Evolutionary conservation across 257 asterid species (phyloP).

Genomic region (Osmanthus fragrans): DNA sequence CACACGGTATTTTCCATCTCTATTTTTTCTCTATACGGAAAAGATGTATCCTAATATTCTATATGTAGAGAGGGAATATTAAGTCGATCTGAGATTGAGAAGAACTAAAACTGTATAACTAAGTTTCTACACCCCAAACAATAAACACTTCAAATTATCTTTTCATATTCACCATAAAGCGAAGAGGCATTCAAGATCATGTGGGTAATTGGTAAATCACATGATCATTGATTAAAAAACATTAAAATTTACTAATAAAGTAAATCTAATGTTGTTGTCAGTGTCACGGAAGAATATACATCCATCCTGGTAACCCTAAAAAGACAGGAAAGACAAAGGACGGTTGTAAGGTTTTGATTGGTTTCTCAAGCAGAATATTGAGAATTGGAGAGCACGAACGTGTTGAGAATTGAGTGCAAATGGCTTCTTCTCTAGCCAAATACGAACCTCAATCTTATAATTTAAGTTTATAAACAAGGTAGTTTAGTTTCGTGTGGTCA

Average conservation of each 20-base stretch:
- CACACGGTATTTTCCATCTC: too few species aligned
- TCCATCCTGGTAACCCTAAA: constrained; percentile 24
- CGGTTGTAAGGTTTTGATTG: constrained; percentile 47
- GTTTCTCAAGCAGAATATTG: constrained; percentile 23
- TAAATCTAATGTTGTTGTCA: constrained; percentile 27
- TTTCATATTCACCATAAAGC: constrained; percentile 18
- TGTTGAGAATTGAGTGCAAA: constrained; percentile 16
- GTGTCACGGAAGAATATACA: constrained; percentile 52
- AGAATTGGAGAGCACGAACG: constrained; percentile 65
- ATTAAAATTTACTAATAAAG: constrained; percentile 19
- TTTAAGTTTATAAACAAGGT: neutral
- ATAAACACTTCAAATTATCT: neutral
- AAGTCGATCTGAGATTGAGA: too few species aligned
- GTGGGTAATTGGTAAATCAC: constrained; percentile 53
- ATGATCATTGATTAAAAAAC: constrained; percentile 38
- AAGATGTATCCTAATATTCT: too few species aligned
- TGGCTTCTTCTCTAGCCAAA: neutral
- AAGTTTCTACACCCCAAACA: neutral
- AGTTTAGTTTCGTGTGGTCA: neutral
- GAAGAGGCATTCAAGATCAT: constrained; percentile 36
- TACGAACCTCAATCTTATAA: neutral
- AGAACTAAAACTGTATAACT: too few species aligned
- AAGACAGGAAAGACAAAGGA: constrained; percentile 38
- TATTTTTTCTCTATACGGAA: too few species aligned
- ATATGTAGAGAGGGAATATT: too few species aligned